Conservation (phyloP, 1,284 basidiomycete species). For the Peniophora sp. region DNA sequence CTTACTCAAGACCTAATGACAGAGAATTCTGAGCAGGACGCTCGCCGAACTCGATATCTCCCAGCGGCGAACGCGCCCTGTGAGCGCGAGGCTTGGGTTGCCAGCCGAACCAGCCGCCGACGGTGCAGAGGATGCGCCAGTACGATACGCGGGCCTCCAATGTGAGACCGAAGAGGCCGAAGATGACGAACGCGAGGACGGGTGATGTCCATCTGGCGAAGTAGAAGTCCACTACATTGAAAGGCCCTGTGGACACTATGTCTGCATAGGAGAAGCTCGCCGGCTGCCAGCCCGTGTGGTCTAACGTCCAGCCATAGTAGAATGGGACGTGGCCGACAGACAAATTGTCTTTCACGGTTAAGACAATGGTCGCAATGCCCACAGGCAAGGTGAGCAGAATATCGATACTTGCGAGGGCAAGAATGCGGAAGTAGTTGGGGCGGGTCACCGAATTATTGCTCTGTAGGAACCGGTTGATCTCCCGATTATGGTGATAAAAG, state of each 20-base stretch:
- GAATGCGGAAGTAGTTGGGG: not conserved
- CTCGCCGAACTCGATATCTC: too few relatives aligned
- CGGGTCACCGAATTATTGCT: not conserved
- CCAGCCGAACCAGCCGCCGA: not conserved
- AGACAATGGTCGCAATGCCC: not conserved
- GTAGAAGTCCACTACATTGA: not conserved
- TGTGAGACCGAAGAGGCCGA: not conserved
- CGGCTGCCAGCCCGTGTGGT: not conserved
- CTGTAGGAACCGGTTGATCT: not conserved
- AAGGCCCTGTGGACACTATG: not conserved
- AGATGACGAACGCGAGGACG: not conserved
- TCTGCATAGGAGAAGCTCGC: not conserved
- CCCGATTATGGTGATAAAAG: not conserved
- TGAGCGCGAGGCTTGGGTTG: too few relatives aligned
- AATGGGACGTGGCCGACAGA: not conserved
- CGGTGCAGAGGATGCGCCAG: not conserved
- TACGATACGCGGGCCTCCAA: not conserved
- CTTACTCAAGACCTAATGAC: too few relatives aligned
- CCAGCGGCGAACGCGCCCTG: too few relatives aligned
- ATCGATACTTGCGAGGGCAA: not conserved
- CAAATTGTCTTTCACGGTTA: too few relatives aligned
- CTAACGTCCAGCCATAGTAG: not conserved
- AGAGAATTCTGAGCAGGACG: too few relatives aligned
- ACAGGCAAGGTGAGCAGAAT: not conserved
- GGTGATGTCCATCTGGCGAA: not conserved